Conservation (phyloP, 2,329 filamentous ascomycete genomes). For the Penicillium polonicum region DNA sequence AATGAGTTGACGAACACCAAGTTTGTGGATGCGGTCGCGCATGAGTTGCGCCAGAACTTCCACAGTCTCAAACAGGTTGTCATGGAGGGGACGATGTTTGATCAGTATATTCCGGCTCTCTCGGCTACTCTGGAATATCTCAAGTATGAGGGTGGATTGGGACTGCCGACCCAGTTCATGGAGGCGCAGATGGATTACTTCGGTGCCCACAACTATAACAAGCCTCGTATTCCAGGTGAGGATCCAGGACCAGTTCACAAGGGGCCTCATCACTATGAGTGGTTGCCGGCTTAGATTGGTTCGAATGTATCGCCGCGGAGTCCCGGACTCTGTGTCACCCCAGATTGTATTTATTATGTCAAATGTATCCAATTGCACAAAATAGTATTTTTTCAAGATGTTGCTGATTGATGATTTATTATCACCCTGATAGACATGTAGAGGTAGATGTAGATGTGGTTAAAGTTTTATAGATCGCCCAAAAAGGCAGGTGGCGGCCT, state of each 20-base stretch:
- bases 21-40: slow-evolving; percentile 48
- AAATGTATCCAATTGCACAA: neutral
- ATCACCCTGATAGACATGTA: neutral
- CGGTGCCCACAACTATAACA: slow-evolving; percentile 65
- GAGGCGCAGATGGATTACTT: slow-evolving; percentile 72
- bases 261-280: slow-evolving; percentile 64
- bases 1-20: slow-evolving; percentile 39
- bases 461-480: slow-evolving; percentile 5
- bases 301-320: neutral
- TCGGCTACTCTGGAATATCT: slow-evolving; percentile 65
- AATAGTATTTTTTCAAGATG: neutral
- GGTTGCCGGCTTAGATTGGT: slow-evolving; percentile 47
- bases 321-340: neutral
- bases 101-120: slow-evolving; percentile 61
- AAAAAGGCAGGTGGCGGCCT: slow-evolving; percentile 20
- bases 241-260: slow-evolving; percentile 53
- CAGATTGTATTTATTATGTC: neutral
- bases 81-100: slow-evolving; percentile 53
- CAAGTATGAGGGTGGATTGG: slow-evolving; percentile 61
- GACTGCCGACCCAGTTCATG: slow-evolving; percentile 66
- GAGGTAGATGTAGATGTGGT: neutral
- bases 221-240: slow-evolving; percentile 51
- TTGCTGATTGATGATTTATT: neutral
- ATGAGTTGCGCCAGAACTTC: slow-evolving; percentile 55
- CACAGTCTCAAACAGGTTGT: slow-evolving; percentile 57